Evolutionary conservation across 495 filamentous ascomycete genomes (phyloP), one percentile per base, ranked within the genome.

Genomic region (Hypomontagnella monticulosa): DNA sequence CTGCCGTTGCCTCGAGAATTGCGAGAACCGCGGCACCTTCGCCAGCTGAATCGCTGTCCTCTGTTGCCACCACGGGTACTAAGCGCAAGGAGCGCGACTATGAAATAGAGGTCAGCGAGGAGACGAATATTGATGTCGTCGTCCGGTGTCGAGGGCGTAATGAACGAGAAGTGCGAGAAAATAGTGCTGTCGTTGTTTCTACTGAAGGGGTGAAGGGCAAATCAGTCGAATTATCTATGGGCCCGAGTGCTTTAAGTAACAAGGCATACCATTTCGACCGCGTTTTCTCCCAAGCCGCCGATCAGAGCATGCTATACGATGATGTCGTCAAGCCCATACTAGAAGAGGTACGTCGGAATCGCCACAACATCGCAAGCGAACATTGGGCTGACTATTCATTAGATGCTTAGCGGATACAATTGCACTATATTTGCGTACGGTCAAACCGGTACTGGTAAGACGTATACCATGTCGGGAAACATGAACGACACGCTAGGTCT

Each of bases 401-500:
- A 97, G 93, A 97, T 98, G 86, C 84, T 99, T 18, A 83, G 86
- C 20, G 95, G 95, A n/a, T 98, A 91, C 78, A 99, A 99, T 74
- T 99, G 95, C 75, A 99, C 95, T 6, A 96, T 99, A 56, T 99
- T 99, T 72, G 95, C 95, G 44, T 99, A 99, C 74, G 95, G 95
- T 7, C 95, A 99, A 70, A 99, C 95, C 0, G 95, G 95, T 23
- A 99, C 95, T 0, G 95, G 95, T 53, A 99, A 99, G 77, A 99
- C 95, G 30, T 99, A 99, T 75, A 99, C 95, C 2, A 99, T 99
- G 95, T 96, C 96, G 3, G 95, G 95, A 33, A 93, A 99, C 71
- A 97, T 99, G 90, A 89, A 83, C 8, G 89, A 95, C 63, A 91
- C 88, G 1, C 79, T 93, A 43, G 92, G 92, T 2, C 85, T 96